Conservation (phyloP, 2,329 filamentous ascomycete species). For the Cryphonectria japonica region DNA sequence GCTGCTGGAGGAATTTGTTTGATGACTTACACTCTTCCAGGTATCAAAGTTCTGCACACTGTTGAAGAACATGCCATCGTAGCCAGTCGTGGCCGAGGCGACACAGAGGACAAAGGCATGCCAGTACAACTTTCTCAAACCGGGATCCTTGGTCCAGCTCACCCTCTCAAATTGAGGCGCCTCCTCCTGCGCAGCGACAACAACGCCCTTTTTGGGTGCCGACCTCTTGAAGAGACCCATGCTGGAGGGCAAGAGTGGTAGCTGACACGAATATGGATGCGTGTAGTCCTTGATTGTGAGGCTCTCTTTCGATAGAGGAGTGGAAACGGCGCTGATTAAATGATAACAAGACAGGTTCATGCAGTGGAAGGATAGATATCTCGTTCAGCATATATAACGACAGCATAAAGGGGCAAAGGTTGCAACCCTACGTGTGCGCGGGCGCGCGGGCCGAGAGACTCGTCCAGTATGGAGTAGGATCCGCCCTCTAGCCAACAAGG, state of each 20-base stretch:
- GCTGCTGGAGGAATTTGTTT: not conserved
- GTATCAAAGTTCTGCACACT: conserved; percentile 47
- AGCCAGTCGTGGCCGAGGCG: conserved; percentile 60
- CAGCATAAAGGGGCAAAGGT: not conserved
- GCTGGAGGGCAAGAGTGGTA: conserved; percentile 20
- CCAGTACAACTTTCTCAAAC: conserved; percentile 59
- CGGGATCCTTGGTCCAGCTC: conserved; percentile 58
- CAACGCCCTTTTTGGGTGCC: conserved; percentile 34
- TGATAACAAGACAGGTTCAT: not conserved
- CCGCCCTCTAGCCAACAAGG: conserved; percentile 15
- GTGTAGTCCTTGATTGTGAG: conserved; percentile 11
- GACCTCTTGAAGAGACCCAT: conserved; percentile 36
- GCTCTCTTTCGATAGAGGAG: conserved; percentile 1
- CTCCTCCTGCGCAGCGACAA: conserved; percentile 46
- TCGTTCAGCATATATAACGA: conserved; percentile 23
- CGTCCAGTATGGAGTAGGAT: conserved; percentile 19
- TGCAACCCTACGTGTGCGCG: conserved; percentile 3
- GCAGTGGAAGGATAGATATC: not conserved
- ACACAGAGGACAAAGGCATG: conserved; percentile 55
- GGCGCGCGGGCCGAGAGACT: conserved; percentile 22
- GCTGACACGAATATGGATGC: not conserved
- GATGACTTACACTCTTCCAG: conserved; percentile 42
- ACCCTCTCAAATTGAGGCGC: conserved; percentile 56
- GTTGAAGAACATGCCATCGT: conserved; percentile 56
- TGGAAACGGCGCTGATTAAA: conserved; percentile 3